phyloP scores from a whole-genome alignment of 306 rosid genomes.

The Trifolium repens region DNA sequence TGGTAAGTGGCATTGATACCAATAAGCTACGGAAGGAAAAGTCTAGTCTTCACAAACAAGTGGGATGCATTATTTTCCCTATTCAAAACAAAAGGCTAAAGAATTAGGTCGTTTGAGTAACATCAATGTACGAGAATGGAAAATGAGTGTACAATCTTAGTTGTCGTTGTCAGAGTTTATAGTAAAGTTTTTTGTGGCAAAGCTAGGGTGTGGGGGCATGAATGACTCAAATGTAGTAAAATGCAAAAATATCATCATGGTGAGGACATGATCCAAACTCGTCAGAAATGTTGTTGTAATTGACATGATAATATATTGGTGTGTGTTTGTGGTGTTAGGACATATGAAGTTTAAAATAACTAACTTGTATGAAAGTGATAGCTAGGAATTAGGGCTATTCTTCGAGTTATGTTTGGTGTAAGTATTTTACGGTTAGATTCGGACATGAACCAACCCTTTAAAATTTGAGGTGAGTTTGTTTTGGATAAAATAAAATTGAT shows the following conservation, averaged over 20 bases:
- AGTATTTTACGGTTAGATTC: too few relatives aligned
- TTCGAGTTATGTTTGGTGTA: too few relatives aligned
- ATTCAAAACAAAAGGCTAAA: not conserved
- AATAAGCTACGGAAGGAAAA: not conserved
- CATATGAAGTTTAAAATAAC: too few relatives aligned
- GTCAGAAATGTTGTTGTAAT: not conserved
- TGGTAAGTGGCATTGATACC: not conserved
- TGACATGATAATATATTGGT: too few relatives aligned
- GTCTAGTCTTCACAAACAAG: constrained; percentile 26
- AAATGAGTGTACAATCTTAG: constrained; percentile 2
- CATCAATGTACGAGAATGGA: constrained; percentile 46
- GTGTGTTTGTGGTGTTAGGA: too few relatives aligned
- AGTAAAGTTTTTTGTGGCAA: constrained; percentile 41
- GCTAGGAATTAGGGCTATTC: too few relatives aligned
- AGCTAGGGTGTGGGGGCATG: constrained; percentile 5
- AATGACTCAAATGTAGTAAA: not conserved
- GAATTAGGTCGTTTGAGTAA: constrained; percentile 19
- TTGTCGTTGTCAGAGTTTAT: constrained; percentile 19
- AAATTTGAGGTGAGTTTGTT: too few relatives aligned
- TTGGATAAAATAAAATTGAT: too few relatives aligned
- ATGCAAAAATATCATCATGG: not conserved
- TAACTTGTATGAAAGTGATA: too few relatives aligned
- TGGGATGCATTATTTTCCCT: constrained; percentile 48
- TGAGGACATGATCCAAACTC: not conserved
- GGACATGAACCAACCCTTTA: too few relatives aligned